Evolutionary conservation across 2,329 filamentous ascomycete species (phyloP).

Genomic region (Fusarium oxysporum): DNA sequence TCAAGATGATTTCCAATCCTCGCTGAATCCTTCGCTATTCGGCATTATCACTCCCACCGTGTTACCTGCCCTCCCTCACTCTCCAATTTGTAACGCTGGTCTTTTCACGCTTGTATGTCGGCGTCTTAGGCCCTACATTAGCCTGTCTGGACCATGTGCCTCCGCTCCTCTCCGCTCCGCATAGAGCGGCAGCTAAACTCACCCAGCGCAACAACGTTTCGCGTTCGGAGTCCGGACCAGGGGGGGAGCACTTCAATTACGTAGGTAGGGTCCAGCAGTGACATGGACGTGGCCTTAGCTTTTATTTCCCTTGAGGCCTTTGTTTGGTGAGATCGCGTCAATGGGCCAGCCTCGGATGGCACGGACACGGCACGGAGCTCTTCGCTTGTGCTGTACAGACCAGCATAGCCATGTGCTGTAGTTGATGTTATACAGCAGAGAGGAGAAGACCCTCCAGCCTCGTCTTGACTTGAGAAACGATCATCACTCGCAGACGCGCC

Average conservation of each 20-base stretch:
- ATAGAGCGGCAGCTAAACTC: slow-evolving; percentile 36
- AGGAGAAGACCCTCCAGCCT: not conserved
- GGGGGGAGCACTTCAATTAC: slow-evolving; percentile 28
- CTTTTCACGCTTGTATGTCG: slow-evolving; percentile 27
- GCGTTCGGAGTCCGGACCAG: slow-evolving; percentile 10
- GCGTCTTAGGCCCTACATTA: slow-evolving; percentile 25
- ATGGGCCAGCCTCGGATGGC: slow-evolving; percentile 26
- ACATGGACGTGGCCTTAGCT: slow-evolving; percentile 21
- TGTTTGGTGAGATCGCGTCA: slow-evolving; percentile 22
- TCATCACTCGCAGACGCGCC: slow-evolving; percentile 23
- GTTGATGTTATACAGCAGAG: not conserved
- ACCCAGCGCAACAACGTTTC: slow-evolving; percentile 14
- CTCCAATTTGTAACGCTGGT: slow-evolving; percentile 1
- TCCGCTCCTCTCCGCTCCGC: slow-evolving; percentile 36
- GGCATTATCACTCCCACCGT: slow-evolving; percentile 6
- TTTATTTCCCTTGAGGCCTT: slow-evolving; percentile 10
- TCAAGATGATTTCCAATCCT: slow-evolving; percentile 5
- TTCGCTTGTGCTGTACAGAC: not conserved
- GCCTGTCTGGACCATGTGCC: slow-evolving; percentile 34
- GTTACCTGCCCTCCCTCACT: not conserved
- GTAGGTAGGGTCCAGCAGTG: slow-evolving; percentile 38
- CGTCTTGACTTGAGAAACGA: not conserved
- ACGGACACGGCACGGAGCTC: slow-evolving; percentile 7
- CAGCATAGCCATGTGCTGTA: slow-evolving; percentile 9
- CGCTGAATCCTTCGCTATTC: slow-evolving; percentile 16